Percentiles rank a stretch among this genome's conserved stretches.
Evolutionary conservation across 345 rosid species (phyloP).

Genomic region (Camelina sativa): DNA sequence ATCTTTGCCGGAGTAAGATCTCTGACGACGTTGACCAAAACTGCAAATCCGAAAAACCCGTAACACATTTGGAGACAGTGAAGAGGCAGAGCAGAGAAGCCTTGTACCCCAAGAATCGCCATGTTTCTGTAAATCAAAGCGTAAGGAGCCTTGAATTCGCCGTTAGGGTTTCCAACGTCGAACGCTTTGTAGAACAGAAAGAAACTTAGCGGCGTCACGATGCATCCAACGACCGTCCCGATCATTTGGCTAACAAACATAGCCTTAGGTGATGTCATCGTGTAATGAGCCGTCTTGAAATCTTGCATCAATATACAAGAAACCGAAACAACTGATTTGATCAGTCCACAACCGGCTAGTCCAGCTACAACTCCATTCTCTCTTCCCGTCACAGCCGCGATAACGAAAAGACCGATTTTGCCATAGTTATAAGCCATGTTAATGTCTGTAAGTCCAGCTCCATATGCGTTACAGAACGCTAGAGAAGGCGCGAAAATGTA

Average conservation of each 20-base stretch:
- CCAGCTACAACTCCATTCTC: constrained; percentile 84
- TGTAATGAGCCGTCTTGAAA: constrained; percentile 86
- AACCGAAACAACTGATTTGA: constrained; percentile 87
- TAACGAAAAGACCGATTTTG: constrained; percentile 79
- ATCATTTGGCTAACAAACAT: constrained; percentile 86
- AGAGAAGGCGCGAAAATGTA: constrained; percentile 86
- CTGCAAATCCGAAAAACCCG: constrained; percentile 81
- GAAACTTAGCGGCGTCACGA: constrained; percentile 79
- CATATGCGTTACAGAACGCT: constrained; percentile 92
- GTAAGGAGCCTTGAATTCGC: constrained; percentile 88
- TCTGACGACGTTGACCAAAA: constrained; percentile 62
- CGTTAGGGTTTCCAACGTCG: constrained; percentile 86
- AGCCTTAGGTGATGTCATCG: constrained; percentile 81
- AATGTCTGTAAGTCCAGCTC: constrained; percentile 93
- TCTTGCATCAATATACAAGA: constrained; percentile 95
- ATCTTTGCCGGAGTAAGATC: constrained; percentile 64
- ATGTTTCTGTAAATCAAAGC: constrained; percentile 83
- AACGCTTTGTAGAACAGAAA: constrained; percentile 89
- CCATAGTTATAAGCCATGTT: constrained; percentile 99
- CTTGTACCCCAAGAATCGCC: constrained; percentile 52
- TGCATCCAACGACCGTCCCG: constrained; percentile 78
- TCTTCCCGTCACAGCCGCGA: constrained; percentile 80
- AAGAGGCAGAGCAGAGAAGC: constrained; percentile 49
- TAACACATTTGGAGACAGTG: constrained; percentile 53
- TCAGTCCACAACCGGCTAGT: constrained; percentile 86